These are phyloP conservation scores for Gossypium laxum DNA, from an alignment of 441 rosid species.

Conservation along the genomic window DNA sequence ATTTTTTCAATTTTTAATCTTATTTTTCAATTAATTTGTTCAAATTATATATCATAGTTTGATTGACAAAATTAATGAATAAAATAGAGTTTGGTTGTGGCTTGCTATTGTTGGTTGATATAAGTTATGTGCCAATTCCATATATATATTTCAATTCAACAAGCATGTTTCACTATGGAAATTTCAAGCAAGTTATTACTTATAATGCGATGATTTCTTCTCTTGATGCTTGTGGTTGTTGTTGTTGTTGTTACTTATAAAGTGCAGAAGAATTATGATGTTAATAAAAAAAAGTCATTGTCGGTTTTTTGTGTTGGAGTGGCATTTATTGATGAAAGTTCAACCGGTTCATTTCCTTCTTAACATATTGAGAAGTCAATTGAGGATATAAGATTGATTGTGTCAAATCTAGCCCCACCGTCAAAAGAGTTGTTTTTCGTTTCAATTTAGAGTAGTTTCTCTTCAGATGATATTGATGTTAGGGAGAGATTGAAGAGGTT, in stretches of 20 bases:
- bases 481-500: too few relatives aligned
- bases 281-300: constrained; percentile 64
- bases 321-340: constrained; percentile 58
- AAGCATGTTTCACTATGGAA: constrained; percentile 33
- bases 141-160: too few relatives aligned
- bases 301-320: constrained; percentile 83
- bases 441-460: constrained; percentile 36
- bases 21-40: too few relatives aligned
- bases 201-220: constrained; percentile 80
- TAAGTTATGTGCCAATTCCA: too few relatives aligned
- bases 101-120: too few relatives aligned
- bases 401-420: constrained; percentile 44
- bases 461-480: not conserved
- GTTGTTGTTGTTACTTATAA: constrained; percentile 60
- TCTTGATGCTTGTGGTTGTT: constrained; percentile 30
- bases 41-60: too few relatives aligned
- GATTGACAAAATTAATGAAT: too few relatives aligned
- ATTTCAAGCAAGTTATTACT: constrained; percentile 71
- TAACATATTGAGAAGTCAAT: constrained; percentile 27
- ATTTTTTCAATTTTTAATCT: too few relatives aligned
- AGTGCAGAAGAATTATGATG: constrained; percentile 76
- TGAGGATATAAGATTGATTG: constrained; percentile 36
- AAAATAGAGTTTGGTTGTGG: too few relatives aligned
- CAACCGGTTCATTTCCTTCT: constrained; percentile 25
- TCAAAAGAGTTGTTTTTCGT: constrained; percentile 35